Evolutionary conservation across 192 early-diverging fungal genomes (phyloP), one percentile per base, ranked within the genome.

Genomic region (Diversispora epigaea): DNA sequence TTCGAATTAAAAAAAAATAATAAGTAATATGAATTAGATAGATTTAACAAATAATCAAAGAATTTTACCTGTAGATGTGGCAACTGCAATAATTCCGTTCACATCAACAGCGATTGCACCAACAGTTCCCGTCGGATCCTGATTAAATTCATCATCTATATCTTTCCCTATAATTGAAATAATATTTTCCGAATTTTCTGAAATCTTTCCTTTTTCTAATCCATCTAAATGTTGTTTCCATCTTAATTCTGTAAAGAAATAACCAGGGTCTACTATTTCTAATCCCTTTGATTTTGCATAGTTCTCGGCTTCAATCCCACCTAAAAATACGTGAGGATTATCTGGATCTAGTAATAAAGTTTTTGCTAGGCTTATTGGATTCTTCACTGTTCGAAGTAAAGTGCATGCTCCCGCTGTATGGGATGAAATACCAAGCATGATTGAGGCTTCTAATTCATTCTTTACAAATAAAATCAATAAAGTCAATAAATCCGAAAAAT

Each of bases 71-170:
- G 84, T 85, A 25, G 77, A 79, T 3, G 84, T 85, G 32, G 84
- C 84, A 3, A 82, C 75, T 17, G 84, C 81, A 46, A 85, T 74
- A n/a, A 79, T 80, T 3, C 84, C 84, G n/a, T 74, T 10, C 6
- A 14, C 12, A 78, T 85, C 84, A 22, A 85, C 75, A 19, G 84
- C 84, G 46, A 81, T 75, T 19, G 84, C 84, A 4, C 84, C 84
- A 61, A 85, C 84, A 54, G 84, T 85, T 17, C 84, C 84, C 50
- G 76, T 68, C 2, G 82, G 75, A 40, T 67, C 52, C 9, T 44
- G 45, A 50, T 79, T 76, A 25, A 44, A 32, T n/a, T 15, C 55
- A 57, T 70, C 45, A 21, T 50, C 14, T 17, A 15, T 41, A 44
- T 45, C 45, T 14, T 43, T 52, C 50, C 12, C 50, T 17, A 52